A percentile compares a stretch with the other conserved stretches of the same genome.
Conservation (phyloP, 768 basidiomycete genomes). For the Clitopilus passeckerianus region DNA sequence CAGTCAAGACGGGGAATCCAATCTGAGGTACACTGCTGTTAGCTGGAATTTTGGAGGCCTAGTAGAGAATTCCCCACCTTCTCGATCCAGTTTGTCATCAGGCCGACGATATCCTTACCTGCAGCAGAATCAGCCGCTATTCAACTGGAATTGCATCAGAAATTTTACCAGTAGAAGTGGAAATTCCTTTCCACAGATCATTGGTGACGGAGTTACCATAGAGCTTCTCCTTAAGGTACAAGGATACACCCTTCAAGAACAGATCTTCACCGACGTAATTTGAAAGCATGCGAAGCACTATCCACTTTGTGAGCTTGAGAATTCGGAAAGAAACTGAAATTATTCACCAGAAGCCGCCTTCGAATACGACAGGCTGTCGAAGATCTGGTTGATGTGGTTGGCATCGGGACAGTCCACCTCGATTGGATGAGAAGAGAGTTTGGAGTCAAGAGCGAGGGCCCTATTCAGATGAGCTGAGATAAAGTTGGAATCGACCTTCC, state of each 20-base stretch:
- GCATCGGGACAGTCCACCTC: constrained; percentile 89
- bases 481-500: constrained; percentile 80
- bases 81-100: constrained; percentile 92
- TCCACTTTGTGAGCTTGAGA: neutral
- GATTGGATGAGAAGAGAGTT: constrained; percentile 86
- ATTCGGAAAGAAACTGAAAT: neutral
- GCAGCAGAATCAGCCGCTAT: neutral
- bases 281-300: constrained; percentile 92
- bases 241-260: constrained; percentile 85
- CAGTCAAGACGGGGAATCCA: constrained; percentile 88
- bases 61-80: constrained; percentile 38
- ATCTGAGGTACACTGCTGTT: constrained; percentile 18
- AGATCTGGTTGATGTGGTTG: constrained; percentile 85
- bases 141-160: neutral
- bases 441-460: constrained; percentile 82
- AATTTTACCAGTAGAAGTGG: constrained; percentile 54
- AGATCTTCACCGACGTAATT: constrained; percentile 84
- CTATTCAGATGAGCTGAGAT: constrained; percentile 69
- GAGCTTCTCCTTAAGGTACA: constrained; percentile 86
- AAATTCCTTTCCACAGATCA: constrained; percentile 87
- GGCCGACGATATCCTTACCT: constrained; percentile 64
- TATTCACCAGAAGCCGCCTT: constrained; percentile 71
- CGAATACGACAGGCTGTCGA: constrained; percentile 83
- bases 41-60: neutral
- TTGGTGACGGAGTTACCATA: constrained; percentile 82